These are phyloP conservation scores for Citrus mangshanensis DNA, from an alignment of 345 rosid species.

Conservation along the genomic window DNA sequence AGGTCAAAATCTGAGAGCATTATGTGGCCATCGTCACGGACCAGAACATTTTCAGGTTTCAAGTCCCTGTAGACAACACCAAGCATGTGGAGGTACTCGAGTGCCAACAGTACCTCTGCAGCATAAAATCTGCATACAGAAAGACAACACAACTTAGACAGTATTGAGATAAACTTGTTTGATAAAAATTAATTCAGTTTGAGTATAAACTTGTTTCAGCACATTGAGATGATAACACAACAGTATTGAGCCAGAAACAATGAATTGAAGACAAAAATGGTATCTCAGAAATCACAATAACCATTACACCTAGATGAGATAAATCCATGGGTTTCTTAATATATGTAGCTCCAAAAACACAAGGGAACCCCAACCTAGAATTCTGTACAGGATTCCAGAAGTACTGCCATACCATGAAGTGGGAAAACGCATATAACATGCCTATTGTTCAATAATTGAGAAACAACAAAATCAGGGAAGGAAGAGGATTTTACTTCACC, in stretches of 20 bases:
- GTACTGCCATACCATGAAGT: not conserved
- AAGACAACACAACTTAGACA: not conserved
- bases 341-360: not conserved
- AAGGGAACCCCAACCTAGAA: not conserved
- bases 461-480: not conserved
- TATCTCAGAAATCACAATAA: slow-evolving; percentile 4
- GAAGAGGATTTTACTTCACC: not conserved
- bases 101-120: slow-evolving; percentile 91
- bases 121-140: slow-evolving; percentile 76
- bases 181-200: not conserved
- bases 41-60: slow-evolving; percentile 98
- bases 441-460: not conserved
- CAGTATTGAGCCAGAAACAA: not conserved
- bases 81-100: slow-evolving; percentile 98
- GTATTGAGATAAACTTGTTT: too few species aligned
- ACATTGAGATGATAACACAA: not conserved
- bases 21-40: slow-evolving; percentile 97
- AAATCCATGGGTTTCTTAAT: not conserved
- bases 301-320: not conserved
- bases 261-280: not conserved
- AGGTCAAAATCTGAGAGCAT: slow-evolving; percentile 99
- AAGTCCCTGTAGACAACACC: slow-evolving; percentile 97
- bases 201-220: not conserved
- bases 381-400: not conserved
- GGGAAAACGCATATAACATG: not conserved